Evolutionary conservation across 1,139 yeast genomes (phyloP), one percentile per base, ranked within the genome.

Genomic region (Spathaspora sp.): DNA sequence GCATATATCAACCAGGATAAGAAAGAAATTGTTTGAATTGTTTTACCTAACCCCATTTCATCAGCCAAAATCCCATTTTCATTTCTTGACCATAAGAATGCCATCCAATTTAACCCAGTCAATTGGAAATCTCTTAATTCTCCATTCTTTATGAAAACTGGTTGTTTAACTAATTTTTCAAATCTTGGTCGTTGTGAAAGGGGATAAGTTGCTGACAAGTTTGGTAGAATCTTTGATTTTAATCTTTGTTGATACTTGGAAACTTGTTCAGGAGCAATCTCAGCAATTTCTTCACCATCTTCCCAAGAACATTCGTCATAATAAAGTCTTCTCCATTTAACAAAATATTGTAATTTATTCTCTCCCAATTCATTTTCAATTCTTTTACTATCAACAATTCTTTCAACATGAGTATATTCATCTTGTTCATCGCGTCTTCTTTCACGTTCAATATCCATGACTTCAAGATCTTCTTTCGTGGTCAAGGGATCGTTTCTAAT

Each of bases 91-190:
- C 99, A 95, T 52, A 95, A 74, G 63, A 90, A 95, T 0, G 99
- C 99, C 99, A 95, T 95, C 99, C 99, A 95, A 67, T 95, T 95
- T 52, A 95, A 78, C 51, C 99, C 99, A 0, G 99, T 93, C 61
- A 95, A 77, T 70, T 95, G 99, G 78, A 95, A 93, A 70, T 95
- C 99, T 63, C 99, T 81, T 53, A 93, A 76, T 64, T 87, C 96
- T 42, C 98, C 97, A 59, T 87, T 86, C 61, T 90, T 90, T 55
- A 95, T 86, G 60, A 86, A 95, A 11, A 84, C 76, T 0, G 99
- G 99, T 68, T 95, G 99, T 47, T 78, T 79, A 25, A 80, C 80
- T 47, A 95, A 74, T 63, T 93, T 93, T 64, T 89, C 97, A 64
- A 93, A 95, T 47, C 84, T 75, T 3, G 99, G 99, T 54, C 99